Evolutionary conservation across 805 yeast species (phyloP), one percentile per base, ranked within the genome.

Genomic region (Wickerhamomyces xylosicus): DNA sequence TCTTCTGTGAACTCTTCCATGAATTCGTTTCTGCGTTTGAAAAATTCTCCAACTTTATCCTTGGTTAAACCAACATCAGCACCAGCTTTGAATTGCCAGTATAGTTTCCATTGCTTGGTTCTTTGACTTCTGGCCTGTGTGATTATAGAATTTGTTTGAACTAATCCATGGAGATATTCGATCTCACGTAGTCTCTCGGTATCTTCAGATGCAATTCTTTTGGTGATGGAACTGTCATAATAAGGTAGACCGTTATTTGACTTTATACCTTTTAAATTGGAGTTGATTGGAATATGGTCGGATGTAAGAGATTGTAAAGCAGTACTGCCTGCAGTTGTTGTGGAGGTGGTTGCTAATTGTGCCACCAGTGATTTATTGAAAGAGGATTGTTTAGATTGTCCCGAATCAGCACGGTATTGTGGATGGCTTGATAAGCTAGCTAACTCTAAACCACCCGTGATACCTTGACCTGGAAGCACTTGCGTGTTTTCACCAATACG

Each of bases 161-260:
- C 70, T 8, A 67, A 57, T 33, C 74, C 73, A 42, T 73, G 79
- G 6, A 63, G 44, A 45, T 69, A 67, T 44, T 72, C 77, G 27
- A 72, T 50, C 44, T 70, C 73, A 40, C 58, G 66, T 18, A 72
- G 55, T 22, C 64, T 56, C 45, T 63, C 50, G 54, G 56, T 33
- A 58, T 54, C 50, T 53, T 56, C 53, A 37, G 39, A 39, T 38
- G 53, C 43, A 40, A 58, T 48, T 59, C 63, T 50, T 41, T 51
- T 42, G 39, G 46, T 35, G 38, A 54, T 37, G 16, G 50, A 33
- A 44, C 48, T 28, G 53, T 56, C 20, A 45, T 63, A 72, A 31
- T 57, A 60, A 0, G 75, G 74, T 27, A 72, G 49, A 0, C 78
- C 77, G 46, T 56, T 65, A 2, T 29, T 15, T 1, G 68, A 53